A percentile compares a stretch with the other conserved stretches of the same genome.
These are phyloP conservation scores for Cercospora beticola DNA, from an alignment of 2,329 filamentous ascomycete genomes.

Conservation along the genomic window DNA sequence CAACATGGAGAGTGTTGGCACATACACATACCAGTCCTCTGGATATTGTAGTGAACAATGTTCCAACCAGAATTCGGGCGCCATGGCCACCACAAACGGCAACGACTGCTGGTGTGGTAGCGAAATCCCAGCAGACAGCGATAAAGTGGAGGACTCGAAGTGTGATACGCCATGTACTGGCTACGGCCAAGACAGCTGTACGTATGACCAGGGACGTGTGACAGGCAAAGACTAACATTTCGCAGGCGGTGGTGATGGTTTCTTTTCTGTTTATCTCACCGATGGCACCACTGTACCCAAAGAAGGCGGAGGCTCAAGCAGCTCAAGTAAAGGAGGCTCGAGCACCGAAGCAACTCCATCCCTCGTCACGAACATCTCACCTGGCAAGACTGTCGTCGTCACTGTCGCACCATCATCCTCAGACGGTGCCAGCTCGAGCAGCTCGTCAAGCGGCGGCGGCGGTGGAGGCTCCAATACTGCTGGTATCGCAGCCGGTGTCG, in stretches of 20 bases:
- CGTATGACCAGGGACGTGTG: conserved; percentile 5
- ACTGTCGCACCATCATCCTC: conserved; percentile 32
- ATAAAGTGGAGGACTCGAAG: conserved; percentile 55
- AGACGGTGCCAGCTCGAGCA: conserved; percentile 47
- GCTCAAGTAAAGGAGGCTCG: neutral
- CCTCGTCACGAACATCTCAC: conserved; percentile 35
- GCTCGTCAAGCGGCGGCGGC: conserved; percentile 33
- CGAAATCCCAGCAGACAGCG: conserved; percentile 62
- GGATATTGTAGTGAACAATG: conserved; percentile 58
- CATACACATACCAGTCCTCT: conserved; percentile 54
- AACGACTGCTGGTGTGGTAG: conserved; percentile 72
- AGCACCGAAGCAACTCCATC: conserved; percentile 25
- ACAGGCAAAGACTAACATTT: conserved; percentile 7
- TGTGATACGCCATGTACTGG: conserved; percentile 63
- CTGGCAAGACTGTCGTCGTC: conserved; percentile 39
- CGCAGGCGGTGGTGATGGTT: conserved; percentile 58
- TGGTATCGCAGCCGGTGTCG: conserved; percentile 83
- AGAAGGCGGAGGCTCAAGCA: conserved; percentile 40
- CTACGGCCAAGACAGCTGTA: conserved; percentile 16
- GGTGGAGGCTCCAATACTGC: conserved; percentile 62
- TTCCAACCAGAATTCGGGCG: conserved; percentile 48
- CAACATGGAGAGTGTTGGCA: conserved; percentile 50
- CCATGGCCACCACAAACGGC: conserved; percentile 66
- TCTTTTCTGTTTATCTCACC: conserved; percentile 55
- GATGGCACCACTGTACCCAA: conserved; percentile 36